Evolutionary conservation across 139 green algal genomes (phyloP).

Genomic region (Chlamydomonas sp.): DNA sequence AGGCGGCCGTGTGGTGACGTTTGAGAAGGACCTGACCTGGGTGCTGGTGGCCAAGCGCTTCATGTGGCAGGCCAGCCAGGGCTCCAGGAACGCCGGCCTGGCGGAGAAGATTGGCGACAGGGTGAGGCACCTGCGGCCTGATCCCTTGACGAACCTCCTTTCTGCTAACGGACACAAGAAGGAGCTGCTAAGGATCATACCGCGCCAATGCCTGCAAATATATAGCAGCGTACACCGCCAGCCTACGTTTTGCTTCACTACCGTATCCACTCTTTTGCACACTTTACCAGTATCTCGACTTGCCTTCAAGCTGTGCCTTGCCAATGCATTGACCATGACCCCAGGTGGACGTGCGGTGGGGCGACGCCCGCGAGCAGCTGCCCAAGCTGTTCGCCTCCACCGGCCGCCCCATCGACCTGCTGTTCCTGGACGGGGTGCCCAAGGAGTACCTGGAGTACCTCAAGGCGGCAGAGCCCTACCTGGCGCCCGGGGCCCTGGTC

Average conservation of each 20-base stretch:
- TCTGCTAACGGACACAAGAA: neutral
- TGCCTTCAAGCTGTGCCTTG: too few species aligned
- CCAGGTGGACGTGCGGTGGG: conserved; percentile 64
- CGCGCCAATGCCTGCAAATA: too few species aligned
- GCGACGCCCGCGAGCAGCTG: conserved; percentile 52
- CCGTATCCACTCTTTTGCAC: too few species aligned
- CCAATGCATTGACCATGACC: too few species aligned
- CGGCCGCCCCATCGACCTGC: conserved; percentile 60
- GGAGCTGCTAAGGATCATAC: too few species aligned
- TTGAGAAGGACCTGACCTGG: conserved; percentile 74
- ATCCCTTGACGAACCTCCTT: neutral
- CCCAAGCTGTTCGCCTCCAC: neutral
- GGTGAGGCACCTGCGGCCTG: neutral
- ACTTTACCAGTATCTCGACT: too few species aligned
- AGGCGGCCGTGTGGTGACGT: conserved; percentile 52
- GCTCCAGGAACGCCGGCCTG: conserved; percentile 37
- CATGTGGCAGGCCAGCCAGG: conserved; percentile 67
- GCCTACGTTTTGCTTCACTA: too few species aligned
- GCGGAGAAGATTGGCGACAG: conserved; percentile 1
- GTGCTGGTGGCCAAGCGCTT: conserved; percentile 69
- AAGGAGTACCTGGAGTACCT: conserved; percentile 73
- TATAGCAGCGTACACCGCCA: too few species aligned
- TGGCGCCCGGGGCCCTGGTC: conserved; percentile 62
- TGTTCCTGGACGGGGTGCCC: conserved; percentile 75
- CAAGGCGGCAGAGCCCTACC: conserved; percentile 60